Base-by-base conservation (phyloP, 2,329 filamentous ascomycete genomes). In the Chrysoporthe austroafricana region DNA sequence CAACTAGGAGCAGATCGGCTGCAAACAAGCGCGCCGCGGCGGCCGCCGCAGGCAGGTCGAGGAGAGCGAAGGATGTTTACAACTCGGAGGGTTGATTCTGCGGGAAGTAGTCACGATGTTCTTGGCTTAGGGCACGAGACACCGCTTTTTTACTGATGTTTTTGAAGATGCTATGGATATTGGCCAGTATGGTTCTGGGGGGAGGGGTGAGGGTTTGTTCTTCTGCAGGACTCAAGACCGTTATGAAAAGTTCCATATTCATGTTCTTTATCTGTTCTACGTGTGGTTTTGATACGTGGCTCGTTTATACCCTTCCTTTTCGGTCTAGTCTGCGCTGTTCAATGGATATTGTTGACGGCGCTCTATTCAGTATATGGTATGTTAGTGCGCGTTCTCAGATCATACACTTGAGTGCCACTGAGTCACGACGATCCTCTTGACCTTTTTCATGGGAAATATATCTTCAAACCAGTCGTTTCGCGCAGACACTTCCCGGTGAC, bases 21-120 rank as follows among this genome's bases (percentile, higher is more conserved):
- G 34, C 63, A 18, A 52, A 44, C 34, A 66, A 63, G 26, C n/a
- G 21, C 6, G 58, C 59, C 9, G 9, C 66, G 26, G 18, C 58
- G 7, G 50, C 63, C 18, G 54, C 58, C 11, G 34, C 66, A 18
- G 50, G 60, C 7, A 63, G 65, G 54, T 64, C 66, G 54, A 69
- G 63, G 39, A 64, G 63, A 62, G 69, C 67, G 4, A 70, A 70
- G 64, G 56, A 67, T 42, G 62, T 67, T 16, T 70, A 65, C 43
- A 67, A 61, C 4, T 58, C 46, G 58, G 64, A 68, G n/a, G 44
- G 36, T 16, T 67, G 46, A 18, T 59, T 14, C n/a, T 48, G 18
- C 42, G 44, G 26, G 52, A n/a, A 14, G 48, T n/a, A 56, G n/a
- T 50, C 32, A 26, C 34, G n/a, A 34, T 57, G 2, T 57, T 14